These are phyloP conservation scores for Colletotrichum costaricense DNA, from an alignment of 2,329 filamentous ascomycete species.

Conservation along the genomic window DNA sequence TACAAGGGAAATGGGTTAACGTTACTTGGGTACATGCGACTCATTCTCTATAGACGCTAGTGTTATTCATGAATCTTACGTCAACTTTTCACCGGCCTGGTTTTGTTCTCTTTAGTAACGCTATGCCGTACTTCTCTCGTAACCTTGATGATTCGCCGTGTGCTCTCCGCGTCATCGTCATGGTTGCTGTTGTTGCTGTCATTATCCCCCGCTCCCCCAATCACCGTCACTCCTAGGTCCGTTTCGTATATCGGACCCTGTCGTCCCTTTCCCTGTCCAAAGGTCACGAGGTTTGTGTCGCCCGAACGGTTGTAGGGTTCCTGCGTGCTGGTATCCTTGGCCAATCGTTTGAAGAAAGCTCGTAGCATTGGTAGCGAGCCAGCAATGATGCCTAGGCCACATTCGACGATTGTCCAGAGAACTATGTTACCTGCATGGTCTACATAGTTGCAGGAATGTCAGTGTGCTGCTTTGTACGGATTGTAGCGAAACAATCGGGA, in stretches of 20 bases:
- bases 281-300: not conserved
- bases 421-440: conserved; percentile 37
- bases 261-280: not conserved
- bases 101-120: no score
- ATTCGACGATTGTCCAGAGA: conserved; percentile 40
- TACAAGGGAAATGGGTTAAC: not conserved
- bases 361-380: conserved; percentile 42
- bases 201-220: not conserved
- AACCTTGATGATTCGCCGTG: not conserved
- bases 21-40: not conserved
- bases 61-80: not conserved
- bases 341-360: conserved; percentile 29
- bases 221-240: not conserved
- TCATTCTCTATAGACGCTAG: not conserved
- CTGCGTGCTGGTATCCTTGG: not conserved
- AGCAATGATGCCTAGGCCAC: conserved; percentile 40
- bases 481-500: no score
- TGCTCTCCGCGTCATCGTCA: not conserved
- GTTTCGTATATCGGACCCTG: not conserved
- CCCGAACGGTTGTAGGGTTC: not conserved
- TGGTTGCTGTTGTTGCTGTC: not conserved
- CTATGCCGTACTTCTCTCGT: not conserved
- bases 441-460: not conserved
- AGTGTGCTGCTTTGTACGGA: not conserved
- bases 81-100: not conserved